Conservation (phyloP, 192 early-diverging fungal genomes). For the Mortierella antarctica region DNA sequence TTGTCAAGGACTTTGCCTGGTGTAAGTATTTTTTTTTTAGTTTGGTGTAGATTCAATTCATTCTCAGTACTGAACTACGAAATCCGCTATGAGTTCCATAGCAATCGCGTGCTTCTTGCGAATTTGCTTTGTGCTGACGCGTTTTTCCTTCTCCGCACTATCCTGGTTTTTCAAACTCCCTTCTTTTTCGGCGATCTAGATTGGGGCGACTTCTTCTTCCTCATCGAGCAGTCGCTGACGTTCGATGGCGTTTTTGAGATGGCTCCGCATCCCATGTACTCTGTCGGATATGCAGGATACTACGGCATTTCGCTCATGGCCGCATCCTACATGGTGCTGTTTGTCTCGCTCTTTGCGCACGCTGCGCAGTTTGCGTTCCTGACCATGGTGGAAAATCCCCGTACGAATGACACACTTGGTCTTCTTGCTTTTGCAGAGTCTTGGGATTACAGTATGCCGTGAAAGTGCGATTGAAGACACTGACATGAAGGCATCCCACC, state of each 20-base stretch:
- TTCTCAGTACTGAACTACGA: no score
- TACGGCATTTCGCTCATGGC: conserved; percentile 94
- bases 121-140: not conserved
- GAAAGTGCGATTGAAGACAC: not conserved
- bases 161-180: not conserved
- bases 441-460: not conserved
- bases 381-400: conserved; percentile 92
- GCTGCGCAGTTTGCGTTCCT: conserved; percentile 90
- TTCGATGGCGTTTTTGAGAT: conserved; percentile 96
- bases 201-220: conserved; percentile 99
- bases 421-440: not conserved
- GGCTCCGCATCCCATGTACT: conserved; percentile 99
- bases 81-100: not conserved
- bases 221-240: conserved; percentile 86
- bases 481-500: not conserved
- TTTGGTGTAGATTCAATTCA: no score
- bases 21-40: conserved; percentile 69
- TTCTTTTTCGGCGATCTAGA: conserved; percentile 60
- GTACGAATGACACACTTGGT: conserved; percentile 43
- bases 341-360: conserved; percentile 88
- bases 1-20: conserved; percentile 98
- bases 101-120: not conserved
- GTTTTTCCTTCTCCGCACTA: not conserved
- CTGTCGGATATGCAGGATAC: conserved; percentile 97
- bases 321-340: conserved; percentile 91